Percentiles rank a stretch among this genome's conserved stretches.
Conservation (phyloP, 2,329 filamentous ascomycete genomes). For the Colletotrichum liaoningense region DNA sequence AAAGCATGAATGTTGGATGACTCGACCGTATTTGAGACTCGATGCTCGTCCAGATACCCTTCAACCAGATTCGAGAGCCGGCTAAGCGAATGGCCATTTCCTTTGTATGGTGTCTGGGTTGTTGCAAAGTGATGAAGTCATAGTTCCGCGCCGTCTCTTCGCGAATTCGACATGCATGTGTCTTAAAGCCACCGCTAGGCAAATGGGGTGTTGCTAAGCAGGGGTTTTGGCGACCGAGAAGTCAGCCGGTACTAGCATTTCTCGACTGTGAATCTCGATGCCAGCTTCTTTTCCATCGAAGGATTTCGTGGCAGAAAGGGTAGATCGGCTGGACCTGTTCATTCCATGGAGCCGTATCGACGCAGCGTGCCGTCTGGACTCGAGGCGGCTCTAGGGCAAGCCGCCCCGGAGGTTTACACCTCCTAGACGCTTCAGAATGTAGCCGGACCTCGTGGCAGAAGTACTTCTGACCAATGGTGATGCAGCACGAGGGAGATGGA, state of each 20-base stretch:
- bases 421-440: neutral
- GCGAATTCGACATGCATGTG: neutral
- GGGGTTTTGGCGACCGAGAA: neutral
- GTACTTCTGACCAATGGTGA: neutral
- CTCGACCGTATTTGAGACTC: neutral
- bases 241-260: neutral
- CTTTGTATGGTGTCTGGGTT: neutral
- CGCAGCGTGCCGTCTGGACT: neutral
- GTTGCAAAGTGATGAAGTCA: slow-evolving; percentile 8
- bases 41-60: neutral
- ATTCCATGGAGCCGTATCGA: neutral
- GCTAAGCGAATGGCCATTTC: neutral
- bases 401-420: neutral
- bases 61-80: neutral
- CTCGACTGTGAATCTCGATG: neutral
- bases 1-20: neutral
- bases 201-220: neutral
- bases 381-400: neutral
- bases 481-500: neutral
- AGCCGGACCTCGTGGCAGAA: slow-evolving; percentile 1
- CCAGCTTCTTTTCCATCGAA: neutral
- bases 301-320: neutral
- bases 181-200: neutral
- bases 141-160: neutral
- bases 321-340: neutral